Base-by-base conservation (phyloP, 1,284 basidiomycete species). In the Leccinum colubrinum region DNA sequence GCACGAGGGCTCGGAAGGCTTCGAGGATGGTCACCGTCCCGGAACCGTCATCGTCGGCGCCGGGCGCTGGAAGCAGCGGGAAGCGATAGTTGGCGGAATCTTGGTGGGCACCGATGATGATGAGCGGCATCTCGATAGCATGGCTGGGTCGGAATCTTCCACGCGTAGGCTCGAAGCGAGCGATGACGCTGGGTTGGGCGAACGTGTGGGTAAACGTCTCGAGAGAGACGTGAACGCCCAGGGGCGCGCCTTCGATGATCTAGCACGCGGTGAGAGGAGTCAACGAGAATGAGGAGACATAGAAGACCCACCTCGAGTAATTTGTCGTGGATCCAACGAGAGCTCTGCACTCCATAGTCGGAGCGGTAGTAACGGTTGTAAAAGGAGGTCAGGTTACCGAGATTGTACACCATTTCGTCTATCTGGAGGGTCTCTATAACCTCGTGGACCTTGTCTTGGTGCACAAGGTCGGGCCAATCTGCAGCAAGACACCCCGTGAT, bases 11-110 rank as follows among this genome's bases (percentile, higher is more conserved):
- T 41, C 91, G 85, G 76, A 96, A 93, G 14, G 93, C 85, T 78
- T 96, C 94, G 56, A 98, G 79, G 64, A 95, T 93, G 4, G 93
- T 95, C 63, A 96, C 94, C 9, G 88, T 91, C 59, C 96, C 96
- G 62, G 91, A 94, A 64, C 89, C 90, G 72, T 91, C 95, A 74
- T 97, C 95, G 67, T 92, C 90, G 64, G 90, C 90, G 8, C 88
- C 88, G 6, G 68, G 67, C 0, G 68, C 67, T 20, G 58, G 67
- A 43, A 70, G 66, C 14, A 60, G 33, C 7, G 67, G 68, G 14
- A 68, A 65, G 5, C n/a, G 27, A 9, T 68, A 72, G 68, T 84
- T 84, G 62, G 80, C 81, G 0, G 77, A 79, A 72, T 87, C 86
- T 66, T 83, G 82, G 68, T 88, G 86, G 1, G 83, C 81, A 11